Base-by-base conservation (phyloP, 176 grass and related monocot species). In the Tillandsia leiboldiana region DNA sequence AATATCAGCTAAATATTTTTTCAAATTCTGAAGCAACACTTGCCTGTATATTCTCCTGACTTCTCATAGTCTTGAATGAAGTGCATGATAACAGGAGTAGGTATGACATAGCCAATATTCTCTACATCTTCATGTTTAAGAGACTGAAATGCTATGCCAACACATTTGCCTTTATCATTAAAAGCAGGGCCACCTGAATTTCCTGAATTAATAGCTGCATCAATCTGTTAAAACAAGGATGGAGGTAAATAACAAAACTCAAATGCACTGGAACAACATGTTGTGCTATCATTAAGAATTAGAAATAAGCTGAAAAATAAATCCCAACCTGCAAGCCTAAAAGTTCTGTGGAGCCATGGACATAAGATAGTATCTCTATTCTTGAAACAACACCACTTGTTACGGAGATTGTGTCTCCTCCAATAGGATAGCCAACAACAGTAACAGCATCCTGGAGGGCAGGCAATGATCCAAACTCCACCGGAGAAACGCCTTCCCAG, bases 81-180 rank as follows among this genome's bases (percentile, higher is more conserved):
- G 56, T 97, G 94, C 51, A 72, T 87, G 53, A 97, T 97, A 42
- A 97, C 94, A 63, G 94, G 94, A 51, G 89, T 97, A 53, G 94
- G 94, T 72, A 97, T 97, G 67, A 97, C 89, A 33, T 97, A 97
- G 64, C 94, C 89, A 79, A 97, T 97, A 78, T 92, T 97, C 80
- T 97, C 94, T 9, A 72, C 94, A 97, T 97, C 94, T 81, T 97
- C 93, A 50, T 97, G 93, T 51, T 97, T 97, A 72, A 97, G 89
- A 73, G 93, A 97, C 71, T 97, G 93, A 87, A 97, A 97, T 77
- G 93, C 93, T 71, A 97, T 97, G 65, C 93, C 93, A 11, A 97
- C 89, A 9, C 89, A 97, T 73, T 87, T 73, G 2, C 89, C 93
- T 75, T 87, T 85, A 51, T 97, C 89, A 71, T 87, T 97, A 67